Evolutionary conservation across 78 protist species (phyloP).

Genomic region (Cavenderia fasciculata): DNA sequence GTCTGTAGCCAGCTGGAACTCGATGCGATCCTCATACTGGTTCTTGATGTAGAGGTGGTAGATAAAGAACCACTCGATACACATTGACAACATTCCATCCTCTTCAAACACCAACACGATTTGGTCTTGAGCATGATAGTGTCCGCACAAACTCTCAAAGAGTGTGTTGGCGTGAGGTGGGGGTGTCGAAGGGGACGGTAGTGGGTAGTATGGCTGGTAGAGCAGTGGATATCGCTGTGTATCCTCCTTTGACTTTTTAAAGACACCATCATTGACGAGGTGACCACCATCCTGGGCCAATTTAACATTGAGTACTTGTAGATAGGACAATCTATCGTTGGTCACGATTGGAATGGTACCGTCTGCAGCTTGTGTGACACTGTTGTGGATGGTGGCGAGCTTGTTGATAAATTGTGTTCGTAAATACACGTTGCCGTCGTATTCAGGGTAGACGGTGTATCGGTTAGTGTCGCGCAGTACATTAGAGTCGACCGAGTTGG

Average conservation of each 20-base stretch:
- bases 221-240: not conserved
- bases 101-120: constrained; percentile 55
- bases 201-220: constrained; percentile 6
- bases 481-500: not conserved
- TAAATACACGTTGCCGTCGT: not conserved
- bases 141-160: constrained; percentile 17
- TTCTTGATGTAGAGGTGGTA: not conserved
- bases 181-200: not conserved
- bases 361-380: not conserved
- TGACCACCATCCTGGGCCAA: not conserved
- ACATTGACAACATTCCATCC: constrained; percentile 14
- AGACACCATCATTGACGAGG: not conserved
- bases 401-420: not conserved
- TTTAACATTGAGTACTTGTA: not conserved
- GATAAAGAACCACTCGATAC: constrained; percentile 47
- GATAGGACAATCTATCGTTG: constrained; percentile 27
- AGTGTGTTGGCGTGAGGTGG: not conserved
- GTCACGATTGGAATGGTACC: not conserved
- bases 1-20: constrained; percentile 4
- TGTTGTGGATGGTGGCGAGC: not conserved
- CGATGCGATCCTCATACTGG: not conserved
- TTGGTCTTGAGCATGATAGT: constrained; percentile 43
- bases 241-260: not conserved
- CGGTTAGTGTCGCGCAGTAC: not conserved
- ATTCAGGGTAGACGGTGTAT: constrained; percentile 2